Base-by-base conservation (phyloP, 176 grass and related monocot species). In the Themeda triandra region DNA sequence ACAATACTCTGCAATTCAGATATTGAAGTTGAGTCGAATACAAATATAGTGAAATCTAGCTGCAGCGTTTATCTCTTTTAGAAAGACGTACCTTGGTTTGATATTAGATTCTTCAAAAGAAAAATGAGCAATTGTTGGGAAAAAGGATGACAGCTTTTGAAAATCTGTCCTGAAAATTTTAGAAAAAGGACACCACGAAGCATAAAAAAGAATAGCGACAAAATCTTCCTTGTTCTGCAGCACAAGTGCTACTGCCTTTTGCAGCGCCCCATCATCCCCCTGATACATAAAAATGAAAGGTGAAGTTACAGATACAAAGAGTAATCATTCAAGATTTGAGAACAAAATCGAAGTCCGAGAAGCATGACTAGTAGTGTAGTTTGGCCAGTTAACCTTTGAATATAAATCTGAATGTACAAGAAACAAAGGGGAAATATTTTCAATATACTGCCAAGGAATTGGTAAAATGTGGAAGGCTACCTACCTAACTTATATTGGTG, bases 131-230 rank as follows among this genome's bases (percentile, higher is more conserved):
- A 98, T 85, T 28, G 54, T 70, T 24, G 92, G 95, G 60, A 95
- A 98, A 44, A 91, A 60, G 45, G 88, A 81, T 39, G 91, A 82
- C 41, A 98, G 68, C 59, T 80, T 86, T 64, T 87, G 84, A 70
- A 95, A 95, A 86, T 95, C 88, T 41, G 91, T 78, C 58, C 81
- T 85, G 85, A 83, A 98, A 58, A 95, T 86, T 80, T 90, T 95
- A 30, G 92, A 98, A 87, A 98, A 98, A 86, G 95, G 95, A 78
- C 95, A 98, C 95, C 95, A 98, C 7, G 95, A 93, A 88, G 92
- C 95, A 90, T 98, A 95, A 86, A 98, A 95, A 64, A 93, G 89
- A 83, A 98, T 63, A 49, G 95, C 91, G 13, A 95, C 88, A 86
- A 93, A 93, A 11, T 89, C 82, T 15, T 93, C 91, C 75, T 54